Percentiles rank a stretch among this genome's conserved stretches.
These are phyloP conservation scores for Scopulariopsis brevicaulis DNA, from an alignment of 2,329 filamentous ascomycete genomes.

Conservation along the genomic window DNA sequence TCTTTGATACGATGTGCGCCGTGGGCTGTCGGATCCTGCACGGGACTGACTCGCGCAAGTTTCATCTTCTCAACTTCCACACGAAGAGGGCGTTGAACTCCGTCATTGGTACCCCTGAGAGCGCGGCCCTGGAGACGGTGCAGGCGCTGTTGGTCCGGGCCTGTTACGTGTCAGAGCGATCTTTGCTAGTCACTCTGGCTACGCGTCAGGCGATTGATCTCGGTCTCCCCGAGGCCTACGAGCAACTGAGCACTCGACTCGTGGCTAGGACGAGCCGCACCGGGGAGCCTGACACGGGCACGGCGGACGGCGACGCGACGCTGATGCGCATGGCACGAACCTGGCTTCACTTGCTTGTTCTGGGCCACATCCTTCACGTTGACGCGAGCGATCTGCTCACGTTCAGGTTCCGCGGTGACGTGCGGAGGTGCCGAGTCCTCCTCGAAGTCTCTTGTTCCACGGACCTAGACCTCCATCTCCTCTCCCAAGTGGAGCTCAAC, in stretches of 20 bases:
- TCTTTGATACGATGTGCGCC: constrained; percentile 39
- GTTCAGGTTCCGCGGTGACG: constrained; percentile 25
- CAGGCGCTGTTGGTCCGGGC: constrained; percentile 39
- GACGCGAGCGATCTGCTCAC: constrained; percentile 19
- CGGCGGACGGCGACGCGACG: constrained; percentile 6
- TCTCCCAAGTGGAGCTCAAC: constrained; percentile 36
- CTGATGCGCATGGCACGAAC: constrained; percentile 31
- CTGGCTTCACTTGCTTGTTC: constrained; percentile 39
- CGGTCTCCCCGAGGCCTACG: constrained; percentile 28
- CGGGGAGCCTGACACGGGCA: constrained; percentile 9
- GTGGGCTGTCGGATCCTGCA: constrained; percentile 34
- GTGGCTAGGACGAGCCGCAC: background rate
- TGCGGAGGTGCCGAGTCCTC: constrained; percentile 31
- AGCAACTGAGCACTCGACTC: constrained; percentile 18
- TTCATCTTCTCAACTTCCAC: constrained; percentile 29
- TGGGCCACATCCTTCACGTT: constrained; percentile 36
- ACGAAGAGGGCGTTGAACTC: constrained; percentile 30
- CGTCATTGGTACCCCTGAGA: constrained; percentile 11
- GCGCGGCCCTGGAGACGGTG: constrained; percentile 31
- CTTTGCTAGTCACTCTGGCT: constrained; percentile 35
- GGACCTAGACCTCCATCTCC: constrained; percentile 34
- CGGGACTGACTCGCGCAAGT: constrained; percentile 24
- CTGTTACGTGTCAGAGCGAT: constrained; percentile 39
- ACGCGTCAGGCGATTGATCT: constrained; percentile 37
- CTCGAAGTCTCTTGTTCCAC: constrained; percentile 29